phyloP scores from a whole-genome alignment of 345 rosid species.

The Linum usitatissimum region DNA sequence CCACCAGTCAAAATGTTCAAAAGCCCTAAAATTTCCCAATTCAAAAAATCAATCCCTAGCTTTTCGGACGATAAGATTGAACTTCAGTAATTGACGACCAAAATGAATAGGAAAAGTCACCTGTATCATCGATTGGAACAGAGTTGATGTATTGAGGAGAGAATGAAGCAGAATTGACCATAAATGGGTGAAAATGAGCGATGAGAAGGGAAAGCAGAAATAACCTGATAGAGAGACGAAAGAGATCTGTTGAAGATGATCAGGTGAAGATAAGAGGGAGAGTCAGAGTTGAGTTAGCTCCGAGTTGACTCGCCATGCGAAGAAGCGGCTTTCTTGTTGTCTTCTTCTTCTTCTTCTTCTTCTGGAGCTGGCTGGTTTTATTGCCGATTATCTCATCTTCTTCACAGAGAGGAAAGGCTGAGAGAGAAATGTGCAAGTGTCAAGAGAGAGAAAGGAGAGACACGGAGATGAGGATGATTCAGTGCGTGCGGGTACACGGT shows the following conservation, averaged over 20 bases:
- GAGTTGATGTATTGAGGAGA: not conserved
- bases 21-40: constrained; percentile 2
- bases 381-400: not conserved
- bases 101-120: not conserved
- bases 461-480: too few relatives aligned
- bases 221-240: constrained; percentile 11
- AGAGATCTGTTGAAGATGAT: constrained; percentile 7
- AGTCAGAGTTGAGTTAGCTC: constrained; percentile 15
- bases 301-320: constrained; percentile 23
- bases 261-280: constrained; percentile 9
- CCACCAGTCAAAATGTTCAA: constrained; percentile 3
- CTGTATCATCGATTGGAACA: not conserved
- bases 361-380: not conserved
- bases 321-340: not conserved
- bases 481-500: too few relatives aligned
- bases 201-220: not conserved
- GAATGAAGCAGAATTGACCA: not conserved
- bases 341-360: not conserved
- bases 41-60: constrained; percentile 12
- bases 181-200: too few relatives aligned
- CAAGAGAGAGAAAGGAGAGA: not conserved
- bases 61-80: constrained; percentile 10
- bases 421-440: not conserved
- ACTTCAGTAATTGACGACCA: not conserved
- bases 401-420: not conserved